Percentiles rank a stretch among this genome's conserved stretches.
phyloP scores from a whole-genome alignment of 2,329 filamentous ascomycete species.

The Epicoccum nigrum region DNA sequence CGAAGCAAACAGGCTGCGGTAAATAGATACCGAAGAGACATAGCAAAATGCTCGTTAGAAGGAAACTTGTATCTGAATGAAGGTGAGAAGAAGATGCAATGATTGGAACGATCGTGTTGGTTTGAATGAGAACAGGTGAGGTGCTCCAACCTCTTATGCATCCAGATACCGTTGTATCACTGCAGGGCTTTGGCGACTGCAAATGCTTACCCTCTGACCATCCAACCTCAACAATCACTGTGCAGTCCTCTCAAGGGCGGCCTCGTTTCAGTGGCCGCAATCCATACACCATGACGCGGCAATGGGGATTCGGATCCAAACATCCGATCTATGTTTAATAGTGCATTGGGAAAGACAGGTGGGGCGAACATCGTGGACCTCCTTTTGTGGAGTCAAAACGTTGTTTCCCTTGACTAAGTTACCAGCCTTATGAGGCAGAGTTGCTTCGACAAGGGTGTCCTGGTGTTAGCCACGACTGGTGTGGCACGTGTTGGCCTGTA shows the following conservation, averaged over 20 bases:
- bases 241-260: neutral
- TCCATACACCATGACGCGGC: slow-evolving; percentile 7
- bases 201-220: neutral
- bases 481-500: slow-evolving; percentile 9
- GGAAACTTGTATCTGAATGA: neutral
- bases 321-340: neutral
- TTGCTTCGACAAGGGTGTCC: neutral
- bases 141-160: slow-evolving; percentile 4
- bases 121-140: neutral
- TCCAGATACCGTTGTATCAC: neutral
- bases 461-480: neutral
- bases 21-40: slow-evolving; percentile 6
- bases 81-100: neutral
- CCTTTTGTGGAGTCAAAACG: neutral
- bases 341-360: neutral
- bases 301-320: neutral
- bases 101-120: neutral
- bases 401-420: neutral
- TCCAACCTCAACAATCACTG: neutral
- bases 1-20: slow-evolving; percentile 3
- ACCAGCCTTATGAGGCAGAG: neutral
- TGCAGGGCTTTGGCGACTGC: neutral
- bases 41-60: neutral
- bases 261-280: neutral
- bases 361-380: neutral